Percentiles rank a stretch among this genome's conserved stretches.
Conservation (phyloP, 129 eudicot genomes). For the Logfia minima region DNA sequence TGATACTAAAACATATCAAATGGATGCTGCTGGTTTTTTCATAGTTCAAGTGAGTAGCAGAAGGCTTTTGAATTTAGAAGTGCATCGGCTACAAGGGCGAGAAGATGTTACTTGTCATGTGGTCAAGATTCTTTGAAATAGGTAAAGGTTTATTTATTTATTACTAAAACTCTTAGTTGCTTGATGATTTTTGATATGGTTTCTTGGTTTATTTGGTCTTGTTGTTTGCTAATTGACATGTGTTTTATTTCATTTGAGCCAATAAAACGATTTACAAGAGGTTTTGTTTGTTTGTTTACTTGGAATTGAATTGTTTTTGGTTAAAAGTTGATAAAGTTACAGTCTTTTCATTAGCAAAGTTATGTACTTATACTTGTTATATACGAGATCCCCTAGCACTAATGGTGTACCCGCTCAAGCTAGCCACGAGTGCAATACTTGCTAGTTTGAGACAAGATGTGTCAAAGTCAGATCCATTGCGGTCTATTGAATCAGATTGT, state of each 20-base stretch:
- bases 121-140: slow-evolving; percentile 16
- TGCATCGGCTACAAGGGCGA: slow-evolving; percentile 69
- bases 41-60: slow-evolving; percentile 31
- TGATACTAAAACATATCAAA: neutral
- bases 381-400: neutral
- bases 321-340: neutral
- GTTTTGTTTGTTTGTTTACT: neutral
- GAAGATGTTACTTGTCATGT: slow-evolving; percentile 12
- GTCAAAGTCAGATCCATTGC: no score
- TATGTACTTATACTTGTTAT: neutral
- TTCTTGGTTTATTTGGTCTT: slow-evolving; percentile 9
- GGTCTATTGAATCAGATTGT: no score
- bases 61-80: slow-evolving; percentile 51
- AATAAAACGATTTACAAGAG: neutral
- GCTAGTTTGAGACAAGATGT: neutral
- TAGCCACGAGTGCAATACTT: neutral
- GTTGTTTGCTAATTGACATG: slow-evolving; percentile 7
- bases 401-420: neutral
- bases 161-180: neutral
- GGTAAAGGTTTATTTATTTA: slow-evolving; percentile 5
- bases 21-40: slow-evolving; percentile 32
- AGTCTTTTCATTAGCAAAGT: neutral
- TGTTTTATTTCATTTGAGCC: slow-evolving; percentile 2
- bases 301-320: neutral
- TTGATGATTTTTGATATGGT: slow-evolving; percentile 1